These are phyloP conservation scores for Phialocephala subalpina DNA, from an alignment of 2,329 filamentous ascomycete species.

Conservation along the genomic window DNA sequence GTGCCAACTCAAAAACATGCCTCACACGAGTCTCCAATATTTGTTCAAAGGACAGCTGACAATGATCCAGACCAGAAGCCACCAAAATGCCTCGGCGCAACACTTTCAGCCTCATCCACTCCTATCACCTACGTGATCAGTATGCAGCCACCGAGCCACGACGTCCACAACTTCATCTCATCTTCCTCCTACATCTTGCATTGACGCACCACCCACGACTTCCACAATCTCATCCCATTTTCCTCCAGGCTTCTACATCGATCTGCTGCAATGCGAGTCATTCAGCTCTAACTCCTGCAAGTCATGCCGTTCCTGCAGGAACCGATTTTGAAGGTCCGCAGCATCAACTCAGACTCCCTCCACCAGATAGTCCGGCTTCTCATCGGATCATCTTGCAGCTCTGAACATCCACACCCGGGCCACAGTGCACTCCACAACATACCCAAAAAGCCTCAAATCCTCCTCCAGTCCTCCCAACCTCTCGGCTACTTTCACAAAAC, in stretches of 20 bases:
- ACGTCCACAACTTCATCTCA: background rate
- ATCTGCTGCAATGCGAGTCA: background rate
- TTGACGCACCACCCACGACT: background rate
- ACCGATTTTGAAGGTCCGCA: background rate
- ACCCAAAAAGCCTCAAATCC: background rate
- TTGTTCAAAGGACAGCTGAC: background rate
- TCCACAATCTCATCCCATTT: too few species aligned
- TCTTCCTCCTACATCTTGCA: background rate
- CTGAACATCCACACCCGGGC: too few species aligned
- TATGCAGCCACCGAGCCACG: background rate
- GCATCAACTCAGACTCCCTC: too few species aligned
- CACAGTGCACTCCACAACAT: background rate
- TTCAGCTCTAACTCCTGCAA: too few species aligned
- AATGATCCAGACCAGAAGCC: background rate
- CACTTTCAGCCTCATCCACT: too few species aligned
- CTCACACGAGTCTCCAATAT: background rate
- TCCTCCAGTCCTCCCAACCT: background rate
- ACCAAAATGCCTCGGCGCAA: background rate
- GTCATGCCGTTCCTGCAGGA: background rate
- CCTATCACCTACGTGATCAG: background rate
- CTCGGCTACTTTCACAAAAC: background rate
- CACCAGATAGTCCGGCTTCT: too few species aligned
- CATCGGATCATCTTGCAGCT: too few species aligned
- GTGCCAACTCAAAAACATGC: background rate
- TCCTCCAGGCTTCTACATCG: background rate